phyloP scores from a whole-genome alignment of 306 rosid genomes.

The Citrullus colocynthis region DNA sequence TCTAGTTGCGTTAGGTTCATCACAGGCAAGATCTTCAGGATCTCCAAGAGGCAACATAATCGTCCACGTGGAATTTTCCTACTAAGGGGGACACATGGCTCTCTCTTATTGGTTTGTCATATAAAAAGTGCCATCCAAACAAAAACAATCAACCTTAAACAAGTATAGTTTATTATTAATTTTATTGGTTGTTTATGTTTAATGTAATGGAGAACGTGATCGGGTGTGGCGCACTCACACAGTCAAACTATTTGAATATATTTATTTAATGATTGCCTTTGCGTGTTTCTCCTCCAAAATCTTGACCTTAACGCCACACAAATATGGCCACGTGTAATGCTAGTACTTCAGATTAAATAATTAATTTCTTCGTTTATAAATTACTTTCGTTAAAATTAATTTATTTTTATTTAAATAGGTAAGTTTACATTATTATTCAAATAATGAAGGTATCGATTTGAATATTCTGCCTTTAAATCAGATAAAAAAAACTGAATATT shows the following conservation, averaged over 20 bases:
- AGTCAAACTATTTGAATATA: background rate
- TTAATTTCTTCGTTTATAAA: background rate
- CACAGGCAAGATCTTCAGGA: slow-evolving; percentile 1
- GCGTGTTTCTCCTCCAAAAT: background rate
- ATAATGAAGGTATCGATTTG: background rate
- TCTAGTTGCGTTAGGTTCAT: background rate
- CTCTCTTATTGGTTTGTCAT: background rate
- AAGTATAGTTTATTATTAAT: background rate
- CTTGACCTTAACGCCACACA: background rate
- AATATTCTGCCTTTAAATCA: background rate
- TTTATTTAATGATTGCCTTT: background rate
- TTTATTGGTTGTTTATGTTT: background rate
- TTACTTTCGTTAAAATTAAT: background rate
- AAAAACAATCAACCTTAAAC: background rate
- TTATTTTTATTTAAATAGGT: background rate
- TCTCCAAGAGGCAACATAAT: background rate
- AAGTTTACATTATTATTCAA: background rate
- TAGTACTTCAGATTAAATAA: background rate
- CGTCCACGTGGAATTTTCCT: background rate
- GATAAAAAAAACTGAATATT: background rate
- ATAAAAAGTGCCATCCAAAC: background rate
- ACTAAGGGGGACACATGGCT: background rate
- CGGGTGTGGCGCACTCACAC: slow-evolving; percentile 2
- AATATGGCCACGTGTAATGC: background rate
- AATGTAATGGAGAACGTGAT: background rate